Evolutionary conservation across 2,329 filamentous ascomycete genomes (phyloP), one percentile per base, ranked within the genome.

Genomic region (Colletotrichum nymphaeae): DNA sequence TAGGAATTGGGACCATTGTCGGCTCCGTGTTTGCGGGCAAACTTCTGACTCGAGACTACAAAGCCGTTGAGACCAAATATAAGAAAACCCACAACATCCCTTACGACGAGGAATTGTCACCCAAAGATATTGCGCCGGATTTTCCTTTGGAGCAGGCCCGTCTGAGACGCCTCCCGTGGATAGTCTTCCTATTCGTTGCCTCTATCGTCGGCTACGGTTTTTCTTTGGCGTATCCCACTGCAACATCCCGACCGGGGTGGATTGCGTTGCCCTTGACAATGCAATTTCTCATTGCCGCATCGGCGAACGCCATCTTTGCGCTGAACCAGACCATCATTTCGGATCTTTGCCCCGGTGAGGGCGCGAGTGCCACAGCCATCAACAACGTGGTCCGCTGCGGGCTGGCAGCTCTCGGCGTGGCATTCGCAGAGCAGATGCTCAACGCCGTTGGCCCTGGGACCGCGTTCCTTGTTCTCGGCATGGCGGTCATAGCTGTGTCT

Each of bases 81-180:
- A 63, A 57, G 14, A 69, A 78, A 77, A 46, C 55, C 22, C 67
- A 73, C 19, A 70, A 70, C 55, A 71, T 73, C 24, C 57, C 59
- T n/a, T 32, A 66, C 80, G 78, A 72, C 67, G 55, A 77, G 71
- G 19, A 79, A 75, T 77, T 82, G 74, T 72, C 79, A 73, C 73
- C 78, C 1, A 77, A 81, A 69, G 75, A 76, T 28, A 67, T 77
- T 5, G 74, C 75, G 1, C 73, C 73, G 0, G 81, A 85, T 59
- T 87, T 87, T 63, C 84, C 84, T 1, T 81, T 87, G 67, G 86
- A 86, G 75, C 79, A 79, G 30, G 80, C 82, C 3, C 80, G 84
- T 2, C 78, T 86, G 59, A 79, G 79, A 28, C 80, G 83, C 62
- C 79, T 84, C 9, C 83, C 82, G 56, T 84, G 82, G 80, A 80